Evolutionary conservation across 1,284 basidiomycete genomes (phyloP), one percentile per base, ranked within the genome.

Genomic region (Fereydounia khargensis): DNA sequence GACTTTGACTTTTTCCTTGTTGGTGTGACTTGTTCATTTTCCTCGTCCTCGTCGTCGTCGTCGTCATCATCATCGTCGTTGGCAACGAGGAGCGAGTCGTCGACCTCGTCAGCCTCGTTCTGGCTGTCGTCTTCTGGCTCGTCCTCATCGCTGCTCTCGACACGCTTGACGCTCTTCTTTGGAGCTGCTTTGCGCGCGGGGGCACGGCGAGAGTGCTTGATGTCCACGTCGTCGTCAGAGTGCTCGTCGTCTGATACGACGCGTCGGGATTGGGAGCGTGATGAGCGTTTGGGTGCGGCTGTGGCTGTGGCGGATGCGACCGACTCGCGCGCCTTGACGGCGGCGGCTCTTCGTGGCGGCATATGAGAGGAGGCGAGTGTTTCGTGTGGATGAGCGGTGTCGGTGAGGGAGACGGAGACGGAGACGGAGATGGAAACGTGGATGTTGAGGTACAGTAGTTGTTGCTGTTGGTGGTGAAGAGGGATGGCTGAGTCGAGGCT

Each of bases 321-420:
- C 24, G 58, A 61, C 21, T 52, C 42, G 46, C 58, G 52, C 25
- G 58, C 45, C 40, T 57, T 56, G 16, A 39, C 39, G 21, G 58
- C 53, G 16, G 58, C 48, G 17, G 53, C 58, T 31, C 52, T 45
- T 20, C 52, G 47, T 22, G 48, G 57, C 23, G 57, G 57, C 52
- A 55, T 53, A 20, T 28, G 33, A 34, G 34, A 35, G 17, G 22
- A 31, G 35, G 25, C 8, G 23, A 31, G 45, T n/a, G 3, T 4
- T 5, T 21, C n/a, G 35, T 32, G 38, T 2, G n/a, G 23, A 20
- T 17, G 34, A 14, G 25, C 17, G 27, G 36, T 22, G 14, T n/a
- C 14, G 27, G 16, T 23, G n/a, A 36, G 16, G 23, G 20, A n/a
- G 31, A 23, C n/a, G 17, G 11, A n/a, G 27, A 9, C 16, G 23